A percentile compares a stretch with the other conserved stretches of the same genome.
Conservation (phyloP, 2,329 filamentous ascomycete genomes). For the Fusarium decemcellulare region DNA sequence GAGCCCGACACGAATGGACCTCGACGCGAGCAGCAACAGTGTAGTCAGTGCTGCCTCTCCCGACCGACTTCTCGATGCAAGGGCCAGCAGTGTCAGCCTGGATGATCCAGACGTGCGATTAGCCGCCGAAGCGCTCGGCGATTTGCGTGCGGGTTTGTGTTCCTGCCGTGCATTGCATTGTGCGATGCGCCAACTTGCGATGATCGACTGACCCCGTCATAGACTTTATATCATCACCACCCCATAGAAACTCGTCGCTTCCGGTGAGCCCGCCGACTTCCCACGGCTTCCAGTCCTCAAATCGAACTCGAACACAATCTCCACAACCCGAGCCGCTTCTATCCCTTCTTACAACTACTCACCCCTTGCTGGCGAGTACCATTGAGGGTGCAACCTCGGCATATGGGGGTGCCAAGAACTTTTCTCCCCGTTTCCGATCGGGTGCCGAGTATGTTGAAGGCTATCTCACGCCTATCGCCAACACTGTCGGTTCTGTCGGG, state of each 20-base stretch:
- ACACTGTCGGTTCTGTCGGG: slow-evolving; percentile 87
- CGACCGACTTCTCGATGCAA: slow-evolving; percentile 59
- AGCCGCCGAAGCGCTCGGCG: slow-evolving; percentile 82
- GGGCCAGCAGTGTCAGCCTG: slow-evolving; percentile 68
- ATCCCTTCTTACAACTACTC: slow-evolving; percentile 87
- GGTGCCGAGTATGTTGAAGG: slow-evolving; percentile 92
- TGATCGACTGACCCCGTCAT: slow-evolving; percentile 31
- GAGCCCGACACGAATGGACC: slow-evolving; percentile 64
- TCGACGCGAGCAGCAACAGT: slow-evolving; percentile 60
- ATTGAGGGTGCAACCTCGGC: slow-evolving; percentile 88
- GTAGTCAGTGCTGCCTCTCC: slow-evolving; percentile 61
- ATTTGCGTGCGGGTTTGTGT: slow-evolving; percentile 76
- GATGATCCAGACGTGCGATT: slow-evolving; percentile 78
- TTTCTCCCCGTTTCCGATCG: slow-evolving; percentile 90
- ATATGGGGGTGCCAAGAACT: slow-evolving; percentile 90
- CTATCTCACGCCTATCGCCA: slow-evolving; percentile 87
- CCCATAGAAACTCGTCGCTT: slow-evolving; percentile 59
- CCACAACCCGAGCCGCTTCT: slow-evolving; percentile 83
- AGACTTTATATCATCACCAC: slow-evolving; percentile 79
- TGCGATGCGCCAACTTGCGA: slow-evolving; percentile 21
- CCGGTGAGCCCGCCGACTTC: slow-evolving; percentile 54
- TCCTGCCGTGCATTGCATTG: slow-evolving; percentile 4
- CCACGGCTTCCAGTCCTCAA: slow-evolving; percentile 50
- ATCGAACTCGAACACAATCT: slow-evolving; percentile 52
- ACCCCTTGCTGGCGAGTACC: slow-evolving; percentile 87